These are phyloP conservation scores for Rhytidiadelphus loreus DNA, from an alignment of 225 moss, liverwort and hornwort genomes.

Conservation along the genomic window DNA sequence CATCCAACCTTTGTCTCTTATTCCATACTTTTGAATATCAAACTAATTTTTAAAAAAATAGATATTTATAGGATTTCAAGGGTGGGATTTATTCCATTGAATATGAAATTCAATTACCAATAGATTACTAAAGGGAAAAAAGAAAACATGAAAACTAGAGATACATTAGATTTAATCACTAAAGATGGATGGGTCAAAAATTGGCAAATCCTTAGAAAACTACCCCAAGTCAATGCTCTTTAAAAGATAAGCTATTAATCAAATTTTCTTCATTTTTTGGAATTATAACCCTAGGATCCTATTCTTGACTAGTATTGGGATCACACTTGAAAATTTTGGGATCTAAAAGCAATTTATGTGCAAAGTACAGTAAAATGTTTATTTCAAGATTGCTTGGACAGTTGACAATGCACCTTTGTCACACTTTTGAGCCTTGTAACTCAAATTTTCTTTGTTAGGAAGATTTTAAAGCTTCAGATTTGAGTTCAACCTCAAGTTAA, in stretches of 20 bases:
- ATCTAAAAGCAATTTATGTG: not conserved
- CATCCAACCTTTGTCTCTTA: not conserved
- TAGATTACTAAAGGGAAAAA: not conserved
- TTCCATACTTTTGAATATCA: not conserved
- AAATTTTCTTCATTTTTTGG: not conserved
- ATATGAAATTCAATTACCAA: not conserved
- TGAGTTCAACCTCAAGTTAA: no score
- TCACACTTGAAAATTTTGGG: rapidly evolving
- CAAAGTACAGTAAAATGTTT: not conserved
- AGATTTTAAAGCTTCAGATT: not conserved
- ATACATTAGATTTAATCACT: not conserved
- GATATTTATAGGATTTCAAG: not conserved
- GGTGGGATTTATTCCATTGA: not conserved
- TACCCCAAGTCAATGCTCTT: rapidly evolving
- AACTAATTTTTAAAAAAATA: not conserved
- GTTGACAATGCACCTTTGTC: not conserved
- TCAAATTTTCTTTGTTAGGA: not conserved
- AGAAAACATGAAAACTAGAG: not conserved
- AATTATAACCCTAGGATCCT: not conserved
- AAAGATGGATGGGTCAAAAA: not conserved
- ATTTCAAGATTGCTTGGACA: not conserved
- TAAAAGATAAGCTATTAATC: not conserved
- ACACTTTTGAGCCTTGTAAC: not conserved
- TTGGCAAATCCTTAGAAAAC: not conserved
- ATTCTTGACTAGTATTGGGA: not conserved